Evolutionary conservation across 176 grass and related monocot genomes (phyloP).

Genomic region (Dendrocalamus sinicus): DNA sequence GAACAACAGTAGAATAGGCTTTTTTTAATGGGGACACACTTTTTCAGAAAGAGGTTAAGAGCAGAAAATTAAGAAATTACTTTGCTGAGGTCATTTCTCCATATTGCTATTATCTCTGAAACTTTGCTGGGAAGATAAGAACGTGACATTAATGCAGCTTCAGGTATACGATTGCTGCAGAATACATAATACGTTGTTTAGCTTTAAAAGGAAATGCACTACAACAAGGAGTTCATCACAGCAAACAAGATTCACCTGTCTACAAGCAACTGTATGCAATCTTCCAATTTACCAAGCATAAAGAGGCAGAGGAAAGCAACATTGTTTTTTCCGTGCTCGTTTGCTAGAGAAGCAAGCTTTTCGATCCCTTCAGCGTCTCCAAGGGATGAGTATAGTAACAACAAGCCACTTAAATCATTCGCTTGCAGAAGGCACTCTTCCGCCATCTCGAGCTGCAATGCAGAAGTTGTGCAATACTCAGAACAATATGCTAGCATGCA

Average conservation of each 20-base stretch:
- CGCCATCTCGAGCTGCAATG: slow-evolving; percentile 77
- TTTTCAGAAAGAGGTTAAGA: slow-evolving; percentile 18
- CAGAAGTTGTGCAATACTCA: slow-evolving; percentile 39
- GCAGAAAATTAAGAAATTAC: slow-evolving; percentile 55
- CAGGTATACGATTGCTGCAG: slow-evolving; percentile 91
- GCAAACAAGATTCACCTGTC: slow-evolving; percentile 66
- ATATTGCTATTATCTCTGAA: slow-evolving; percentile 77
- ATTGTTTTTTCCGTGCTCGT: slow-evolving; percentile 93
- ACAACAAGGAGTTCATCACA: slow-evolving; percentile 3
- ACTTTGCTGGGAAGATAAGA: slow-evolving; percentile 99
- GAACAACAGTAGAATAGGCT: neutral
- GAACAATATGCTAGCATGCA: slow-evolving; percentile 8
- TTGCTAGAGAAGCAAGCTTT: slow-evolving; percentile 81
- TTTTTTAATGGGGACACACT: neutral
- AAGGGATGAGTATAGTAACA: slow-evolving; percentile 91
- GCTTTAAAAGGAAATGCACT: slow-evolving; percentile 4
- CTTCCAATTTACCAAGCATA: slow-evolving; percentile 94
- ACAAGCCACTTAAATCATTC: slow-evolving; percentile 89
- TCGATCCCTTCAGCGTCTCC: slow-evolving; percentile 87
- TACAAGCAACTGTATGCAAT: slow-evolving; percentile 89
- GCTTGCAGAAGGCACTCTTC: slow-evolving; percentile 93
- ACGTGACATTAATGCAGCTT: slow-evolving; percentile 95
- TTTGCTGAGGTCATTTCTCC: slow-evolving; percentile 93
- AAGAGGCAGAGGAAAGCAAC: slow-evolving; percentile 95
- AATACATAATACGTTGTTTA: slow-evolving; percentile 38